Evolutionary conservation across 768 basidiomycete species (phyloP).

Genomic region (Hydnum rufescens): DNA sequence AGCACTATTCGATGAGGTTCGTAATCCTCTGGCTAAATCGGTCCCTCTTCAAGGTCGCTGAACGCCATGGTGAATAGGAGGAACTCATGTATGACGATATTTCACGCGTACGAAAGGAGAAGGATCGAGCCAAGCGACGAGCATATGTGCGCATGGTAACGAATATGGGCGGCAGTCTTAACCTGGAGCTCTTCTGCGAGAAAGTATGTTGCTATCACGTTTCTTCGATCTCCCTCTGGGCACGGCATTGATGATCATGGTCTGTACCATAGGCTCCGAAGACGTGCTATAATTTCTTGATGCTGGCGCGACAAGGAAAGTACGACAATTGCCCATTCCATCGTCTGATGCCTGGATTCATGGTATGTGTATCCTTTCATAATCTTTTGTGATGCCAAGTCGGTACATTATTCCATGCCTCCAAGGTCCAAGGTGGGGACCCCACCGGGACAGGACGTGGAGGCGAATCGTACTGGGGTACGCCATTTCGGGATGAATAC

Average conservation of each 20-base stretch:
- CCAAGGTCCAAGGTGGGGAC: constrained; percentile 90
- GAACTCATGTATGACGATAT: constrained; percentile 97
- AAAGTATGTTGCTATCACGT: constrained; percentile 29
- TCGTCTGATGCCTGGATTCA: constrained; percentile 82
- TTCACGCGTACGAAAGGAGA: constrained; percentile 78
- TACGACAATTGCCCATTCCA: constrained; percentile 86
- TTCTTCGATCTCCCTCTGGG: not conserved
- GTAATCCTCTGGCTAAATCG: constrained; percentile 8
- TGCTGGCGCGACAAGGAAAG: constrained; percentile 77
- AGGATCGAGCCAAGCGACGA: constrained; percentile 74
- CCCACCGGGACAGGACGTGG: constrained; percentile 91
- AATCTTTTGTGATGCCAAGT: not conserved
- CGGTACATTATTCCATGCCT: constrained; percentile 3
- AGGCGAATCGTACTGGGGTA: constrained; percentile 86
- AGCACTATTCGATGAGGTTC: constrained; percentile 84
- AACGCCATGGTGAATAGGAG: constrained; percentile 32
- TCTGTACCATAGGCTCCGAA: constrained; percentile 55
- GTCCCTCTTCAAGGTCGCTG: not conserved
- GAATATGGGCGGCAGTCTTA: constrained; percentile 63
- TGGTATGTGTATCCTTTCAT: constrained; percentile 32
- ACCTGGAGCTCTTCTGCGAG: constrained; percentile 73
- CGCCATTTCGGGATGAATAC: constrained; percentile 88
- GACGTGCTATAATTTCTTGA: constrained; percentile 95
- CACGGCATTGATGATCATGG: not conserved
- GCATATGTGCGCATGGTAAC: constrained; percentile 95